Conservation (phyloP, 768 basidiomycete genomes). For the Phlegmacium glaucopus region DNA sequence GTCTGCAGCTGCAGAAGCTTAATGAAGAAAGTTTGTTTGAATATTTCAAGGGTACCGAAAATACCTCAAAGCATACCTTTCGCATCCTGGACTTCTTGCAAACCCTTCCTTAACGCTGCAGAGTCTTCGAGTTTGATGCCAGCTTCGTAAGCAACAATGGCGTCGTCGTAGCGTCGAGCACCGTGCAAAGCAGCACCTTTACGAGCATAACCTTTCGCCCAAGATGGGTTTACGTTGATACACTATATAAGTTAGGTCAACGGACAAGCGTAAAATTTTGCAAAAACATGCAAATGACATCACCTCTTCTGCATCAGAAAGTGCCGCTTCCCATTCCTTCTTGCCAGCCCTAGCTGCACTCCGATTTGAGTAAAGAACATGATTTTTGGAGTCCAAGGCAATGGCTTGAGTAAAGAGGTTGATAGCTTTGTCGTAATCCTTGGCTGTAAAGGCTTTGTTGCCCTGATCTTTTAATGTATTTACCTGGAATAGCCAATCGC, state of each 20-base stretch:
- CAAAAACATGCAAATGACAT: slow-evolving; percentile 16
- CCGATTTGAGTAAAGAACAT: slow-evolving; percentile 90
- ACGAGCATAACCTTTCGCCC: slow-evolving; percentile 89
- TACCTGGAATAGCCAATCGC: slow-evolving; percentile 16
- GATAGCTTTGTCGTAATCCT: slow-evolving; percentile 88
- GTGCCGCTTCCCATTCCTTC: slow-evolving; percentile 69
- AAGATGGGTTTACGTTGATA: slow-evolving; percentile 71
- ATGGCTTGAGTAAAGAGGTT: slow-evolving; percentile 81
- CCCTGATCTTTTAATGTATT: slow-evolving; percentile 84
- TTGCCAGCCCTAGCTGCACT: slow-evolving; percentile 90
- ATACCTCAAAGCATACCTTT: slow-evolving; percentile 47
- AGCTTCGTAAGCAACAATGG: slow-evolving; percentile 77
- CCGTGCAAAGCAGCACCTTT: slow-evolving; percentile 95
- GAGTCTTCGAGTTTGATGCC: slow-evolving; percentile 83
- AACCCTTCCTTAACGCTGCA: slow-evolving; percentile 78
- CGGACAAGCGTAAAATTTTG: slow-evolving; percentile 1
- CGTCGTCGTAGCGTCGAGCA: slow-evolving; percentile 71
- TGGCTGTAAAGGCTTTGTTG: slow-evolving; percentile 94
- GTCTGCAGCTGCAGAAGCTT: slow-evolving; percentile 38
- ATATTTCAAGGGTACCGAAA: not conserved
- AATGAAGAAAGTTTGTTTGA: slow-evolving; percentile 20
- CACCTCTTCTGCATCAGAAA: slow-evolving; percentile 90
- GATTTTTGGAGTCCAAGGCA: slow-evolving; percentile 75
- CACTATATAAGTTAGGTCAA: slow-evolving; percentile 46
- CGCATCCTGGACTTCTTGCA: slow-evolving; percentile 85